Evolutionary conservation across 23 red algal genomes (phyloP).

Genomic region (Gracilaria gracilis): DNA sequence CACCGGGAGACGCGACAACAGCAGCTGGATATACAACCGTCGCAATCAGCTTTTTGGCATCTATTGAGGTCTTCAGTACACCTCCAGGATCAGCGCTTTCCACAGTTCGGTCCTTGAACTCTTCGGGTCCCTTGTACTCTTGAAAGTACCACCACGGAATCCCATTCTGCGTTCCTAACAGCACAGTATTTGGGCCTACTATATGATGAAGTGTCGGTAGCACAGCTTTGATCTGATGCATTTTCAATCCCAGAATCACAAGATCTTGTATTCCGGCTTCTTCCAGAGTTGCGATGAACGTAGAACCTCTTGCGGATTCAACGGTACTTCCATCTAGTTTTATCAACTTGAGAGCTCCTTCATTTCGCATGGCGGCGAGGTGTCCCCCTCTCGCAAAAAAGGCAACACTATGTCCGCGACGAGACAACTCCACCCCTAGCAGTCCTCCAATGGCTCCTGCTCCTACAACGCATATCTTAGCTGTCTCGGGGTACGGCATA

Average conservation of each 20-base stretch:
- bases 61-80: constrained; percentile 50
- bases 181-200: constrained; percentile 27
- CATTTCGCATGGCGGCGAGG: constrained; percentile 63
- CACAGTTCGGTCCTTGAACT: constrained; percentile 41
- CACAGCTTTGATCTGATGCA: constrained; percentile 66
- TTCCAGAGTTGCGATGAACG: constrained; percentile 35
- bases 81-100: constrained; percentile 70
- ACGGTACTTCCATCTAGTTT: constrained; percentile 15
- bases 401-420: constrained; percentile 63
- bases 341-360: constrained; percentile 37
- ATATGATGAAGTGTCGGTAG: constrained; percentile 40
- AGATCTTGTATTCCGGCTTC: constrained; percentile 55
- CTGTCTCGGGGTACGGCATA: constrained; percentile 22
- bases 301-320: constrained; percentile 33
- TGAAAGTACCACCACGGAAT: constrained; percentile 92
- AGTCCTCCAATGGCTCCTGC: constrained; percentile 81
- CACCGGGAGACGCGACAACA: constrained; percentile 52
- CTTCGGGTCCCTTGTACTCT: constrained; percentile 52
- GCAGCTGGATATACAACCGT: constrained; percentile 83
- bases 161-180: constrained; percentile 74
- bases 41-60: constrained; percentile 62
- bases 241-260: constrained; percentile 77
- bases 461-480: constrained; percentile 69
- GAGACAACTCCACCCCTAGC: constrained; percentile 72
- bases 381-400: constrained; percentile 68